These are phyloP conservation scores for Omphalea diandra DNA, from an alignment of 441 rosid genomes.

Conservation along the genomic window DNA sequence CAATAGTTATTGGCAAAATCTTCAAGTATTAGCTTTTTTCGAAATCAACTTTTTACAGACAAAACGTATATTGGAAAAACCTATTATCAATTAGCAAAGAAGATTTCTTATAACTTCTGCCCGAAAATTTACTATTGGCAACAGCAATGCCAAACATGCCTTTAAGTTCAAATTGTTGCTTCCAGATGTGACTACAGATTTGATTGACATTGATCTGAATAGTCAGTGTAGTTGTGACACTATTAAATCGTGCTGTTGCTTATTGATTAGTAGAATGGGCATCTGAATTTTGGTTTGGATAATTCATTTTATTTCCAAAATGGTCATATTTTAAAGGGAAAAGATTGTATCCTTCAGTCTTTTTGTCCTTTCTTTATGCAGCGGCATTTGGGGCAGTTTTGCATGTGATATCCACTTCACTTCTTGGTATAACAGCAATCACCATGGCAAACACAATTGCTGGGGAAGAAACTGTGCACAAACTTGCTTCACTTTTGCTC, in stretches of 20 bases:
- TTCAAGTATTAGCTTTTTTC: no score
- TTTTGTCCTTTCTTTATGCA: conserved; percentile 26
- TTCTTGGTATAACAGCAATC: conserved; percentile 92
- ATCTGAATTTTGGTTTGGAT: not conserved
- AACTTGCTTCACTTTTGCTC: conserved; percentile 93
- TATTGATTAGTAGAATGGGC: not conserved
- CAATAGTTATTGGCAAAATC: no score
- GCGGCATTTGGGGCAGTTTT: conserved; percentile 98
- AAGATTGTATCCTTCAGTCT: not conserved
- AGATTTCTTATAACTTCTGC: no score
- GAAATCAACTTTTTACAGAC: no score
- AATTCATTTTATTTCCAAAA: not conserved
- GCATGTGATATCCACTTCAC: conserved; percentile 93
- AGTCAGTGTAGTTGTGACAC: no score
- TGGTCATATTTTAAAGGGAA: not conserved
- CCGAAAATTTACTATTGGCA: no score
- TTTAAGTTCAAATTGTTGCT: not conserved
- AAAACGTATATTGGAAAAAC: no score
- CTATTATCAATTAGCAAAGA: no score
- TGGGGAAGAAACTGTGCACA: conserved; percentile 98
- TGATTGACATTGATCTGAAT: not conserved
- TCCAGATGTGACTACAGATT: not conserved
- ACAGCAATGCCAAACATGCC: no score
- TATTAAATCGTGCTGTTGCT: not conserved
- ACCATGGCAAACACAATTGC: conserved; percentile 96